Percentiles rank a stretch among this genome's conserved stretches.
Conservation (phyloP, 345 rosid genomes). For the Firmiana major region DNA sequence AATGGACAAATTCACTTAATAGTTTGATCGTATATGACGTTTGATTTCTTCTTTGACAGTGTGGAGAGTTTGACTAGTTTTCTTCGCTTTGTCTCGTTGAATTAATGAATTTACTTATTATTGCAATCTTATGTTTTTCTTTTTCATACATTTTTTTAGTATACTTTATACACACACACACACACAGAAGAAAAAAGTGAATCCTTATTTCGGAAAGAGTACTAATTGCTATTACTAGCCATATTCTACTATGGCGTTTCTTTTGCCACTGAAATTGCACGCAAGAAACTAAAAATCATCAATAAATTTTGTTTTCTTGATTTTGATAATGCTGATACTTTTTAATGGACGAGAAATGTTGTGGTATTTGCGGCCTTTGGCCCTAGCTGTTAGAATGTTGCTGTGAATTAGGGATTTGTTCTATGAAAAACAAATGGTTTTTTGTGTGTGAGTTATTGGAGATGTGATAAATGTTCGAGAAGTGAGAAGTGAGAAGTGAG, state of each 20-base stretch:
- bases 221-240: not conserved
- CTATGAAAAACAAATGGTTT: not conserved
- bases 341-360: not conserved
- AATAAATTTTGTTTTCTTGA: not conserved
- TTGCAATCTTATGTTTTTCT: not conserved
- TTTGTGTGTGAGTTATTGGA: not conserved
- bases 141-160: not conserved
- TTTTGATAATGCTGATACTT: not conserved
- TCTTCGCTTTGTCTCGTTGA: not conserved
- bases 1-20: not conserved
- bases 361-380: not conserved
- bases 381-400: not conserved
- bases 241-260: not conserved
- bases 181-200: too few relatives aligned
- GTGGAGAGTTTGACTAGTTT: not conserved
- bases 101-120: not conserved
- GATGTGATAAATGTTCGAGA: not conserved
- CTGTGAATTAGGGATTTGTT: slow-evolving; percentile 4
- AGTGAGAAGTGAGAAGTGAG: too few relatives aligned
- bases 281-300: not conserved
- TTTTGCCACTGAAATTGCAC: not conserved
- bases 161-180: too few relatives aligned
- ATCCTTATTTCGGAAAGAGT: not conserved
- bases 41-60: not conserved
- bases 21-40: not conserved